These are phyloP conservation scores for Aspergillus nidulans DNA, from an alignment of 495 filamentous ascomycete genomes.

Conservation along the genomic window DNA sequence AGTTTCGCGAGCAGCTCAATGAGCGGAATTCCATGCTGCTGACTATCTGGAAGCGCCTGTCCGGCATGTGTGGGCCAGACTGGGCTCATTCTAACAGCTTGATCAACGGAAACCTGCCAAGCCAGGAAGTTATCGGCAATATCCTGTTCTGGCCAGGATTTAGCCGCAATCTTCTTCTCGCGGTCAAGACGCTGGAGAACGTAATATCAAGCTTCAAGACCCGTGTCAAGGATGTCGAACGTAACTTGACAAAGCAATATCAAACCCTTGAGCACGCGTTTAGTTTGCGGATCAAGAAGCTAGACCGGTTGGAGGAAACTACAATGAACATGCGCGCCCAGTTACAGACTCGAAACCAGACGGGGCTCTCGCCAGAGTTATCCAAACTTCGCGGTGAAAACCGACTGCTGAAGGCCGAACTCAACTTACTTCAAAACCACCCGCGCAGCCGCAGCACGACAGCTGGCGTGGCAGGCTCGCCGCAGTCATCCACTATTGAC, in stretches of 20 bases:
- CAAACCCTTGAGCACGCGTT: conserved; percentile 78
- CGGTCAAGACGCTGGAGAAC: conserved; percentile 81
- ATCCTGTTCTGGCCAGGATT: conserved; percentile 76
- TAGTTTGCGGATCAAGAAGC: conserved; percentile 70
- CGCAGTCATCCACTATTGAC: conserved; percentile 22
- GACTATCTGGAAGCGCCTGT: conserved; percentile 80
- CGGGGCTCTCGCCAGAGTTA: conserved; percentile 54
- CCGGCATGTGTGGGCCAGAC: conserved; percentile 79
- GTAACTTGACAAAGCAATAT: conserved; percentile 85
- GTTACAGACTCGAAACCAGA: conserved; percentile 37
- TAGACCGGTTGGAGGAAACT: conserved; percentile 81
- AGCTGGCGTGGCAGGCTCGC: conserved; percentile 26
- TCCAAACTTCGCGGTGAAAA: conserved; percentile 73
- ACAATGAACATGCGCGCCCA: conserved; percentile 49
- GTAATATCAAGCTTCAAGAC: conserved; percentile 76
- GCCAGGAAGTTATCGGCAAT: conserved; percentile 70
- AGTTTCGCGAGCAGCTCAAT: conserved; percentile 76
- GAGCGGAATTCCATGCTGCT: conserved; percentile 88
- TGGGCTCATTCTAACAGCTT: conserved; percentile 89
- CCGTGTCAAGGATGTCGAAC: conserved; percentile 77
- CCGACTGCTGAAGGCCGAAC: conserved; percentile 76
- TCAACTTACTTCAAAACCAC: conserved; percentile 63
- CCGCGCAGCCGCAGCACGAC: conserved; percentile 32
- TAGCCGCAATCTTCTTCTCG: conserved; percentile 78
- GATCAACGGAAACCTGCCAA: conserved; percentile 80